A percentile compares a stretch with the other conserved stretches of the same genome.
These are phyloP conservation scores for Chenopodium suecicum DNA, from an alignment of 148 eudicot species.

Conservation along the genomic window DNA sequence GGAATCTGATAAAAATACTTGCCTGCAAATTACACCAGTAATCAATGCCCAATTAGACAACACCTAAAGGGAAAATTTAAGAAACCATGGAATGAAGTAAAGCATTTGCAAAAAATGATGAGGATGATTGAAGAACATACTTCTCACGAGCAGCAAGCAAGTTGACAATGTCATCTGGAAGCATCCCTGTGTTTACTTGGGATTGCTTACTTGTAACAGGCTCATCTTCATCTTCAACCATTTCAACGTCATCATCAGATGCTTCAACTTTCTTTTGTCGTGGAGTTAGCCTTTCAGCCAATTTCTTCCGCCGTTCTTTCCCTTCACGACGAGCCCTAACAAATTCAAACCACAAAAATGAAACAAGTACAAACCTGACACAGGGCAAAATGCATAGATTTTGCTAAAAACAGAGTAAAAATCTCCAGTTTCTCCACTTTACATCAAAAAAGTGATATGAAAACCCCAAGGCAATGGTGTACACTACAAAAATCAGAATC, in stretches of 20 bases:
- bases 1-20: slow-evolving; percentile 82
- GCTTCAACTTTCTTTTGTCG: slow-evolving; percentile 22
- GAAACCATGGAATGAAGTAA: background rate
- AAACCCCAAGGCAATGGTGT: too few species aligned
- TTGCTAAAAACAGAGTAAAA: background rate
- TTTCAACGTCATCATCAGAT: slow-evolving; percentile 32
- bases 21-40: slow-evolving; percentile 41
- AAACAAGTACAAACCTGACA: background rate
- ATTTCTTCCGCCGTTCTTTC: slow-evolving; percentile 70
- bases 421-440: background rate
- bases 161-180: slow-evolving; percentile 73
- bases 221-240: slow-evolving; percentile 40
- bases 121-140: slow-evolving; percentile 35
- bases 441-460: too few species aligned
- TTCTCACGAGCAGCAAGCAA: slow-evolving; percentile 77
- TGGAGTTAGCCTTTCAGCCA: slow-evolving; percentile 68
- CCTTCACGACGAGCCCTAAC: slow-evolving; percentile 66
- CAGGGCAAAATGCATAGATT: background rate
- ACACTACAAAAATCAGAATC: too few species aligned
- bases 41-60: background rate
- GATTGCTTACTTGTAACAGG: slow-evolving; percentile 41
- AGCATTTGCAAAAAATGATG: background rate
- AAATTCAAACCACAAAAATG: background rate
- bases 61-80: background rate
- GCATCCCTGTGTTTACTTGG: slow-evolving; percentile 55